phyloP scores from a whole-genome alignment of 192 early-diverging fungal species.

The Gaertneriomyces semiglobifer region DNA sequence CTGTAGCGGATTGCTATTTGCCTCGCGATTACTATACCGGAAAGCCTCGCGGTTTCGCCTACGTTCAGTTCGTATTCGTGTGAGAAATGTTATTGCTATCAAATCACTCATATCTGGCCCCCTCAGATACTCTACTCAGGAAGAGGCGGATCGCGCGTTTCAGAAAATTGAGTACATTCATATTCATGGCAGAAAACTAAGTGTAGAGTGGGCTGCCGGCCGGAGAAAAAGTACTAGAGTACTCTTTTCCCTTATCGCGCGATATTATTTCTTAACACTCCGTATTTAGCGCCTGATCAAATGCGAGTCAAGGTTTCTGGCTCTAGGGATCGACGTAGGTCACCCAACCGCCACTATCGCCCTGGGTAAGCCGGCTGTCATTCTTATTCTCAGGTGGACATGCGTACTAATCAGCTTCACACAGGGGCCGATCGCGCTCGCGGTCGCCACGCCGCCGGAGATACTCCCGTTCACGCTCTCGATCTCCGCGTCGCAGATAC shows the following conservation, averaged over 20 bases:
- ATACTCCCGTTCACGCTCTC: slow-evolving; percentile 22
- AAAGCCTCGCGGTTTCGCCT: slow-evolving; percentile 44
- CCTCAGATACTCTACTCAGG: slow-evolving; percentile 40
- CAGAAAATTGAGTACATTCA: slow-evolving; percentile 50
- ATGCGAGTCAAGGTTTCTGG: slow-evolving; percentile 17
- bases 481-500: slow-evolving; percentile 17
- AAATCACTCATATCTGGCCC: background rate
- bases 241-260: background rate
- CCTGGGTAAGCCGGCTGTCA: slow-evolving; percentile 13
- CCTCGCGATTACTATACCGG: slow-evolving; percentile 45
- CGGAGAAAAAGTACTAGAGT: slow-evolving; percentile 36
- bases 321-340: slow-evolving; percentile 10
- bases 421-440: slow-evolving; percentile 6
- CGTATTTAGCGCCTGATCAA: slow-evolving; percentile 29
- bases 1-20: slow-evolving; percentile 47
- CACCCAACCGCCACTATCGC: background rate
- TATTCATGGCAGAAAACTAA: slow-evolving; percentile 42
- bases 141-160: slow-evolving; percentile 45
- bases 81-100: background rate
- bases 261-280: background rate
- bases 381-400: background rate
- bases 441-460: slow-evolving; percentile 7
- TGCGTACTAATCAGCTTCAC: background rate
- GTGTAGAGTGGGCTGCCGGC: slow-evolving; percentile 49
- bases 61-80: slow-evolving; percentile 40